Evolutionary conservation across 345 rosid species (phyloP), one percentile per base, ranked within the genome.

Genomic region (Populus ilicifolia): DNA sequence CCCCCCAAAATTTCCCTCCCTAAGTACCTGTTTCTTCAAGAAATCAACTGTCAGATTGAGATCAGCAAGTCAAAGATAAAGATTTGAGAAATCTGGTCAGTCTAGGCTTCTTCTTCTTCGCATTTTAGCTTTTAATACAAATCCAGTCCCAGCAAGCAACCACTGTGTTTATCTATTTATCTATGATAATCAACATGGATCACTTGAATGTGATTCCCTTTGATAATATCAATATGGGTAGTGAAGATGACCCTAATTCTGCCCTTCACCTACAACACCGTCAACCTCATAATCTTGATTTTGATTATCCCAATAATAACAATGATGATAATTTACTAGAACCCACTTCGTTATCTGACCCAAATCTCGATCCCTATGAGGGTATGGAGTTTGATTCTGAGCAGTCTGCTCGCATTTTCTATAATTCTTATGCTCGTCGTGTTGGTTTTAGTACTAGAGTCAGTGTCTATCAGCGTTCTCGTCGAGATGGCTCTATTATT

Each of bases 351-450:
- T 41, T 20, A 36, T 48, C n/a, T 8, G 87, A 80, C 38, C 70
- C 71, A 35, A 84, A 78, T 80, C 81, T 82, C 6, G 86, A 84
- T 67, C 87, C 87, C 35, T 78, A 5, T 18, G 85, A 80, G 65
- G 84, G 86, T 33, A 79, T 84, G 89, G 89, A 83, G 44, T 87
- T 87, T 36, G 88, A 85, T 73, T 84, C 89, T 5, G 89, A 85
- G 62, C 85, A 85, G 59, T 74, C 86, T n/a, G 88, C 88, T 4
- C 85, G 82, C 30, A 67, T 79, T 67, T 87, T 85, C 70, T 87
- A 85, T 70, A 83, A 87, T 75, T 76, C 85, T 0, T 85, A 87
- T 81, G 87, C 86, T 6, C 83, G 88, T 29, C 86, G 89, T n/a
- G 48, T 80, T 11, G 89, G 89, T 69, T 87, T 87, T 71, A 81